Conservation (phyloP, 1,284 basidiomycete species). For the Gastroboletus turbinatus region DNA sequence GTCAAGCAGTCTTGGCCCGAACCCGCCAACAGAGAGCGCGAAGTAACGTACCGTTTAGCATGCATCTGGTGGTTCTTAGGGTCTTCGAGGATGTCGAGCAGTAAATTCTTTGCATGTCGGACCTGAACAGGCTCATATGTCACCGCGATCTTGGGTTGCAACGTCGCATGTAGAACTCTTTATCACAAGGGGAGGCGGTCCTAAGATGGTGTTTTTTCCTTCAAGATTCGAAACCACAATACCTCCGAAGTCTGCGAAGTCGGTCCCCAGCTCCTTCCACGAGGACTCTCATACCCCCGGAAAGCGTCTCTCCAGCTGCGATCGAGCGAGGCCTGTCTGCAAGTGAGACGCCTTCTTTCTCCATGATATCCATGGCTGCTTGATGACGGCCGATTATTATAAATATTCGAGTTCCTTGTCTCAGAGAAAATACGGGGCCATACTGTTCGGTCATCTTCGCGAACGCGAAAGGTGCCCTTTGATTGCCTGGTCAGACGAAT, state of each 20-base stretch:
- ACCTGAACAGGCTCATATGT: constrained; percentile 49
- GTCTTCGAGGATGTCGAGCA: constrained; percentile 50
- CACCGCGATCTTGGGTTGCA: constrained; percentile 48
- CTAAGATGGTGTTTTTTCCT: not conserved
- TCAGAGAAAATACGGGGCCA: constrained; percentile 23
- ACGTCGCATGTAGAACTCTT: constrained; percentile 52
- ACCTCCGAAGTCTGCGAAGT: constrained; percentile 16
- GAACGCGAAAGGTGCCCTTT: constrained; percentile 14
- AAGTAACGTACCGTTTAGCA: constrained; percentile 42
- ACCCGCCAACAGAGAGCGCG: too few relatives aligned
- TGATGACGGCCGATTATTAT: constrained; percentile 16
- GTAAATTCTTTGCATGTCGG: constrained; percentile 45
- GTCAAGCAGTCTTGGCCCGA: not conserved
- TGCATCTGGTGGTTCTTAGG: constrained; percentile 53
- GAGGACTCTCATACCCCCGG: constrained; percentile 16
- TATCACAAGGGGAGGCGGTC: not conserved
- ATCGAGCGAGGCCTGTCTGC: constrained; percentile 10
- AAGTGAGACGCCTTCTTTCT: constrained; percentile 11
- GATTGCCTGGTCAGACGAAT: not conserved
- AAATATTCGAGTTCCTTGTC: constrained; percentile 11
- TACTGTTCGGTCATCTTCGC: constrained; percentile 19
- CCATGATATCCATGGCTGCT: constrained; percentile 17
- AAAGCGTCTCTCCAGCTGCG: constrained; percentile 16
- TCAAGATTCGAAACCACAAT: not conserved
- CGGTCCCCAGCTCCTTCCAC: constrained; percentile 3